Evolutionary conservation across 2,329 filamentous ascomycete genomes (phyloP).

Genomic region (Fusarium brevicatenulatum): DNA sequence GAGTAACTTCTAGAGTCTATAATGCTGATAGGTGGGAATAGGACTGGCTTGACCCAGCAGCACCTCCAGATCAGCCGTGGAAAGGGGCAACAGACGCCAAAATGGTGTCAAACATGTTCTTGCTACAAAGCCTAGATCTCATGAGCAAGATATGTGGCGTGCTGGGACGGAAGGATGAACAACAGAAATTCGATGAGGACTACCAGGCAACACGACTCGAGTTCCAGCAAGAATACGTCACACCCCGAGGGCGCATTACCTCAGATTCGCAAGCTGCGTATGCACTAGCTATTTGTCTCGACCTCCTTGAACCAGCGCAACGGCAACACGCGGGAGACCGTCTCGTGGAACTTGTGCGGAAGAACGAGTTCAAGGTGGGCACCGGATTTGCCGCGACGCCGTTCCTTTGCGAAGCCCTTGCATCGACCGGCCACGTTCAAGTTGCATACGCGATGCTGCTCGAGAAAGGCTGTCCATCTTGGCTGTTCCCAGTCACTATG

Average conservation of each 20-base stretch:
- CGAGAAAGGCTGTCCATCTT: conserved; percentile 55
- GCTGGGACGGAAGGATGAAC: neutral
- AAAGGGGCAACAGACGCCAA: conserved; percentile 51
- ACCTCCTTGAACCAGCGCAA: conserved; percentile 3
- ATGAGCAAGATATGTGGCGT: conserved; percentile 41
- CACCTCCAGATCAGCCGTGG: conserved; percentile 49
- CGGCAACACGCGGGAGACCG: neutral
- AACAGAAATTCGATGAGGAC: neutral
- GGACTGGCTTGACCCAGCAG: conserved; percentile 60
- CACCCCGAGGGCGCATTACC: neutral
- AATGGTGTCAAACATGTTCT: conserved; percentile 57
- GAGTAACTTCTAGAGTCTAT: fast-evolving
- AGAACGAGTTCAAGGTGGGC: conserved; percentile 24
- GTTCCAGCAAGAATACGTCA: conserved; percentile 26
- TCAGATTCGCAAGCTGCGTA: conserved; percentile 27
- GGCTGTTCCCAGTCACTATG: conserved; percentile 60
- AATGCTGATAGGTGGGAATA: conserved; percentile 7
- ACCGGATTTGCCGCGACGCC: conserved; percentile 50
- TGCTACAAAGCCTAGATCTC: conserved; percentile 53
- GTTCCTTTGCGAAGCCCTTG: neutral
- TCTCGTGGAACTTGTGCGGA: conserved; percentile 11
- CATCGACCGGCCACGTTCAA: neutral
- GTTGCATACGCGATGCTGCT: conserved; percentile 52
- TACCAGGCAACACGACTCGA: neutral
- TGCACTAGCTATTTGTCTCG: conserved; percentile 22